phyloP scores from a whole-genome alignment of 148 eudicot species.

The Spergularia bocconei region DNA sequence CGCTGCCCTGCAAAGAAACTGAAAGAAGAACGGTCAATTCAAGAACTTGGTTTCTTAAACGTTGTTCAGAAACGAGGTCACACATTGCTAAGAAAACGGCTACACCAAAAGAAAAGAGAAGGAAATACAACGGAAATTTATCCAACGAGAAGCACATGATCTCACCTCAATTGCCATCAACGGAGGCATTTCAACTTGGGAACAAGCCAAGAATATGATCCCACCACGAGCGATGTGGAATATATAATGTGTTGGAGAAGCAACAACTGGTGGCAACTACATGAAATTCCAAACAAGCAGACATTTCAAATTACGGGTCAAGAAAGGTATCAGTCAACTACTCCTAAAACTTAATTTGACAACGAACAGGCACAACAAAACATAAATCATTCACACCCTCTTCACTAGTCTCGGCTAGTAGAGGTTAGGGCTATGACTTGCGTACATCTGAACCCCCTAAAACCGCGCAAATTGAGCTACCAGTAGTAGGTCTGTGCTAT shows the following conservation, averaged over 20 bases:
- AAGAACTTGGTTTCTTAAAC: not conserved
- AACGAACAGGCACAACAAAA: not conserved
- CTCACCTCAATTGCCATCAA: slow-evolving; percentile 95
- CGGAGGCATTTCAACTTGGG: slow-evolving; percentile 99
- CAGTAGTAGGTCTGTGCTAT: too few relatives aligned
- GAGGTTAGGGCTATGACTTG: too few relatives aligned
- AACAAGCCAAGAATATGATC: slow-evolving; percentile 85
- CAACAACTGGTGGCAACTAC: slow-evolving; percentile 73
- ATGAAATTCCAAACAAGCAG: slow-evolving; percentile 14
- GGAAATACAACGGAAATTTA: not conserved
- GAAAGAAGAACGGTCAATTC: slow-evolving; percentile 25
- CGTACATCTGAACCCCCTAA: too few relatives aligned
- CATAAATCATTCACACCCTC: not conserved
- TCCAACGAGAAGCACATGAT: slow-evolving; percentile 1
- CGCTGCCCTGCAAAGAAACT: slow-evolving; percentile 98
- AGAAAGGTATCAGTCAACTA: not conserved
- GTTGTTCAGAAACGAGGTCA: not conserved
- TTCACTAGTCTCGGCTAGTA: not conserved
- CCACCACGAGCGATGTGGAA: slow-evolving; percentile 90
- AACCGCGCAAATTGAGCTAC: too few relatives aligned
- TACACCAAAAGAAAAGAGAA: not conserved
- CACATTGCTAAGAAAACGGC: not conserved
- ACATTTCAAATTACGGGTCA: not conserved
- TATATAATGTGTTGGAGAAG: slow-evolving; percentile 96
- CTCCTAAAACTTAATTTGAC: not conserved